Evolutionary conservation across 306 rosid genomes (phyloP).

Genomic region (Acacia acuminata): DNA sequence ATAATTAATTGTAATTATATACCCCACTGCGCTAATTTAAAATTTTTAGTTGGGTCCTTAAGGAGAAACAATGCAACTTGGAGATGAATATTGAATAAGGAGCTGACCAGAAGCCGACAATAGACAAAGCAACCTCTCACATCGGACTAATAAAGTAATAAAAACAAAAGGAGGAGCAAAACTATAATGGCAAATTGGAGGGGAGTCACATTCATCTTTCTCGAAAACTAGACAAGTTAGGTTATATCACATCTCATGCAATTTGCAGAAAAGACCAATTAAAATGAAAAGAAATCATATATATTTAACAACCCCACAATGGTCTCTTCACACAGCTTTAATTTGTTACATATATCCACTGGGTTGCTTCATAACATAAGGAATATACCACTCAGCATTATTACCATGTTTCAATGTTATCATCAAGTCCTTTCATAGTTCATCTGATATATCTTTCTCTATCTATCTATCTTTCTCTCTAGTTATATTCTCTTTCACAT

Average conservation of each 20-base stretch:
- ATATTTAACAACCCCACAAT: conserved; percentile 48
- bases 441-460: not conserved
- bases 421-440: not conserved
- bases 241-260: not conserved
- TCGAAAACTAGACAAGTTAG: conserved; percentile 18
- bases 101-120: conserved; percentile 24
- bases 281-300: conserved; percentile 17
- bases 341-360: not conserved
- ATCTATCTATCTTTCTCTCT: not conserved
- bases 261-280: conserved; percentile 29
- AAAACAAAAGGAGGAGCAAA: not conserved
- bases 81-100: not conserved
- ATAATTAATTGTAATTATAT: not conserved
- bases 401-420: not conserved
- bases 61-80: conserved; percentile 23
- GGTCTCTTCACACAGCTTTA: conserved; percentile 21
- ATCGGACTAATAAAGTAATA: conserved; percentile 10
- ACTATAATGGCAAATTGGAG: conserved; percentile 1
- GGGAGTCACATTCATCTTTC: conserved; percentile 34
- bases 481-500: conserved; percentile 2
- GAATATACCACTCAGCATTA: conserved; percentile 28
- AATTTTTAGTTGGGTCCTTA: conserved; percentile 4
- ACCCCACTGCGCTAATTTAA: not conserved
- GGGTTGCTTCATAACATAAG: conserved; percentile 22
- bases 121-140: conserved; percentile 11